Evolutionary conservation across 2,329 filamentous ascomycete species (phyloP), one percentile per base, ranked within the genome.

Genomic region (Ophiosphaerella korrae): DNA sequence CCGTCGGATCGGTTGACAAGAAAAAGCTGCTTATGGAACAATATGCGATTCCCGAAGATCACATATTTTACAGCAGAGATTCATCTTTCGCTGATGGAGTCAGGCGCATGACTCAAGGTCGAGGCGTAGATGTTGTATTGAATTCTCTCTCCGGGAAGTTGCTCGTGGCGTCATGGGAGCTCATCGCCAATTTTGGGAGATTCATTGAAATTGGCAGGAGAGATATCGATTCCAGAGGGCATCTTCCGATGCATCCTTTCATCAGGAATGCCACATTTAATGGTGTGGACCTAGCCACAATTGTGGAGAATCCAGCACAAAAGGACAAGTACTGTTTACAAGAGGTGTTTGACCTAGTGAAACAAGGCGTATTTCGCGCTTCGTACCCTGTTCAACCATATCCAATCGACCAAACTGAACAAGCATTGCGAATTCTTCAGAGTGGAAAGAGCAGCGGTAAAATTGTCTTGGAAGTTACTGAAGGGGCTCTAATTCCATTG

Each of bases 241-340:
- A 38, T 9, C 48, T 66, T 3, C 43, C 44, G 12, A 55, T 66
- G 57, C 43, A 48, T 16, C 13, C 45, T 2, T 62, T 62, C 24
- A 18, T 13, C 7, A 6, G 23, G 21, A 39, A 11, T 18, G 29
- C 41, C 2, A 39, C 18, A 13, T 50, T 41, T 34, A 11, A 13
- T 7, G 48, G 29, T 35, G 14, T 45, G 5, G 43, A 53, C 13
- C 31, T 50, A 2, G 35, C 24, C 3, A 32, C 42, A 9, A 32
- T 16, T 5, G 8, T 18, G 14, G 4, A 24, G 7, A n/a, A 36
- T 23, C 6, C 18, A 37, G 7, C 2, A 13, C 4, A 11, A 16
- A 13, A 8, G 18, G 14, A 16, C 9, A 7, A 21, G 14, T 11
- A 18, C 16, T 12, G 11, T 8, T 6, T 42, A 7, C 12, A 16